These are phyloP conservation scores for Fusarium sp. DNA, from an alignment of 2,329 filamentous ascomycete genomes.

Conservation along the genomic window DNA sequence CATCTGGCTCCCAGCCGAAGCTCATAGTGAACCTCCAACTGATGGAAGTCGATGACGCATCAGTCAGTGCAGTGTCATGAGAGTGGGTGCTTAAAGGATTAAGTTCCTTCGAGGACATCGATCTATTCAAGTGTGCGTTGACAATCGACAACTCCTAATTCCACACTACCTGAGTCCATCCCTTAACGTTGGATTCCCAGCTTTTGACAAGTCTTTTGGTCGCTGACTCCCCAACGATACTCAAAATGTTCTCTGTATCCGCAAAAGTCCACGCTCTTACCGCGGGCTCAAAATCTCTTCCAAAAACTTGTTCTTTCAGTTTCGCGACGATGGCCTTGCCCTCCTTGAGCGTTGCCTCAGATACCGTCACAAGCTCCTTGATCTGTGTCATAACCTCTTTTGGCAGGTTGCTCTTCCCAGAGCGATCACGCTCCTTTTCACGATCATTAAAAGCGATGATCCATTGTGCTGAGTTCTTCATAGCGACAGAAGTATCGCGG, in stretches of 20 bases:
- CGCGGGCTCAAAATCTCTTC: conserved; percentile 43
- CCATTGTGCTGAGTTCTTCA: conserved; percentile 50
- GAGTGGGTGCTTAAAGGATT: too few species aligned
- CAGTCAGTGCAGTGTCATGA: neutral
- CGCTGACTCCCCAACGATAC: conserved; percentile 43
- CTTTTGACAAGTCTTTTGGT: conserved; percentile 48
- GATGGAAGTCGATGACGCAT: neutral
- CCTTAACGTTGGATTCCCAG: conserved; percentile 51
- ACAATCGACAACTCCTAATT: conserved; percentile 28
- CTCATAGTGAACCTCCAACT: neutral
- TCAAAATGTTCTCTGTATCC: conserved; percentile 35
- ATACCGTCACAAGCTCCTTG: conserved; percentile 49
- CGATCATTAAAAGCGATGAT: conserved; percentile 52
- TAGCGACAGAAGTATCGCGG: conserved; percentile 53
- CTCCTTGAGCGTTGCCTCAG: conserved; percentile 49
- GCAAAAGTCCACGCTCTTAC: conserved; percentile 49
- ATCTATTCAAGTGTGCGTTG: neutral
- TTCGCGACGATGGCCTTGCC: conserved; percentile 47
- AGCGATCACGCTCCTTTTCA: conserved; percentile 55
- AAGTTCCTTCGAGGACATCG: neutral
- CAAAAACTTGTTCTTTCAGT: conserved; percentile 47
- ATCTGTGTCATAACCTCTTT: conserved; percentile 52
- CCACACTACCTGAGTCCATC: conserved; percentile 53
- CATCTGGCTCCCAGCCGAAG: neutral
- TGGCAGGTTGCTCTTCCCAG: conserved; percentile 53